These are phyloP conservation scores for Epichloe bromicola DNA, from an alignment of 2,329 filamentous ascomycete species.

Conservation along the genomic window DNA sequence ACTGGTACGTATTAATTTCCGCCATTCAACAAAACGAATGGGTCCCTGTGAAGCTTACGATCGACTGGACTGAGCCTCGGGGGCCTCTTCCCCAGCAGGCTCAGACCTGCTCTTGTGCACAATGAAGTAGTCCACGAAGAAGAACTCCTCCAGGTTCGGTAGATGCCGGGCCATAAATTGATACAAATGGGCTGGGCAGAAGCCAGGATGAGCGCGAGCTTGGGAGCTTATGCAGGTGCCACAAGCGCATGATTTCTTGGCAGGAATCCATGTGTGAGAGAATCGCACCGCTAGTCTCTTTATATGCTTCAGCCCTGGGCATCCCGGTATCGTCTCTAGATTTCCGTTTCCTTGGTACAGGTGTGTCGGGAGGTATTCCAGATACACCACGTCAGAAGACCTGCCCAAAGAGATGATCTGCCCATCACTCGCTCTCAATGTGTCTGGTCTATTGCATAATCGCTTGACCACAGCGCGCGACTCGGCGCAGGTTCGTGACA, in stretches of 20 bases:
- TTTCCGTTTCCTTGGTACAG: slow-evolving; percentile 15
- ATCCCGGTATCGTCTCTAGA: slow-evolving; percentile 15
- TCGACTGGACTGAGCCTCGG: not conserved
- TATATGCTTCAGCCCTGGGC: slow-evolving; percentile 19
- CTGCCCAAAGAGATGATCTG: slow-evolving; percentile 17
- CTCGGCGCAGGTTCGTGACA: slow-evolving; percentile 17
- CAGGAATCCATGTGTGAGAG: slow-evolving; percentile 27
- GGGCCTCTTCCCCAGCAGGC: not conserved
- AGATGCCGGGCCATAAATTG: slow-evolving; percentile 29
- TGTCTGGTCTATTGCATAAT: slow-evolving; percentile 10
- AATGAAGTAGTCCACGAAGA: slow-evolving; percentile 31
- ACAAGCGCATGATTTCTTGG: slow-evolving; percentile 16
- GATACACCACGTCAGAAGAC: slow-evolving; percentile 19
- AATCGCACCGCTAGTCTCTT: slow-evolving; percentile 29
- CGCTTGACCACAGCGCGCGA: slow-evolving; percentile 11
- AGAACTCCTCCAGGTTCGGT: slow-evolving; percentile 29
- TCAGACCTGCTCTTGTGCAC: slow-evolving; percentile 15
- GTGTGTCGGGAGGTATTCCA: slow-evolving; percentile 21
- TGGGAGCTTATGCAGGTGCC: slow-evolving; percentile 21
- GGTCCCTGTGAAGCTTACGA: not conserved
- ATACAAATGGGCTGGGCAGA: slow-evolving; percentile 28
- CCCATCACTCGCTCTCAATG: slow-evolving; percentile 15
- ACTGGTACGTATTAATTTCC: not conserved
- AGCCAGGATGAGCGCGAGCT: slow-evolving; percentile 12
- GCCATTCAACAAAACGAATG: too few species aligned